Evolutionary conservation across 2,329 filamentous ascomycete genomes (phyloP).

Genomic region (Xylariaceae sp.): DNA sequence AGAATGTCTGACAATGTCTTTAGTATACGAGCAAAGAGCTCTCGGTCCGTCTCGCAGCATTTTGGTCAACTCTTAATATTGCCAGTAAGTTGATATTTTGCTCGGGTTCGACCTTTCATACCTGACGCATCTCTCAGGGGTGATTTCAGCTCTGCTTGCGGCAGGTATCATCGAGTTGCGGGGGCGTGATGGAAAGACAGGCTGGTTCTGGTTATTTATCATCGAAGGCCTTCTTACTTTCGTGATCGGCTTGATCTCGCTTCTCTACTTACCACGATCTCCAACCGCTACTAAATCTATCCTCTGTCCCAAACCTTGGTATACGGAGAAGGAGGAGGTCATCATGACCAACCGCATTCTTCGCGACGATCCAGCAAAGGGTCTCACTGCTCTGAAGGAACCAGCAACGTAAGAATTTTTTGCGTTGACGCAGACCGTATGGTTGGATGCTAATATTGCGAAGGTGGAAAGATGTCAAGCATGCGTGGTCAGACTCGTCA

Average conservation of each 20-base stretch:
- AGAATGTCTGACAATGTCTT: too few species aligned
- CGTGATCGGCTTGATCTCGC: constrained; percentile 54
- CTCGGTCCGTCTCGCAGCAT: constrained; percentile 62
- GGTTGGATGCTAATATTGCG: neutral
- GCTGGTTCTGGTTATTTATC: constrained; percentile 50
- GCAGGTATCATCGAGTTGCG: constrained; percentile 51
- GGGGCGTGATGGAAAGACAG: constrained; percentile 45
- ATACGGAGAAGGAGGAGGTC: constrained; percentile 62
- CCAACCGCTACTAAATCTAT: constrained; percentile 61
- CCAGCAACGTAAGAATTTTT: constrained; percentile 1
- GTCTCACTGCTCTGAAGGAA: constrained; percentile 19
- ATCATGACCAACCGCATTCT: constrained; percentile 63
- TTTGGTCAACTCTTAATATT: constrained; percentile 64
- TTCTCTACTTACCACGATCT: constrained; percentile 58
- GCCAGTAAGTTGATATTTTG: constrained; percentile 20
- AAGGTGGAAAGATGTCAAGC: constrained; percentile 44
- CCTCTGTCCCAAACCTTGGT: constrained; percentile 62
- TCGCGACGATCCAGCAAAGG: constrained; percentile 52
- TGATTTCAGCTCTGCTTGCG: constrained; percentile 42
- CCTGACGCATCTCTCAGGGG: neutral
- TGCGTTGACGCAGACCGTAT: too few species aligned
- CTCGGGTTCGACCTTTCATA: neutral
- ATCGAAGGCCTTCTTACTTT: constrained; percentile 41
- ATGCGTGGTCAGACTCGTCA: constrained; percentile 4
- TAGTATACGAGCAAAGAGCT: constrained; percentile 66